A percentile compares a stretch with the other conserved stretches of the same genome.
These are phyloP conservation scores for Paracoccidioides lutzii DNA, from an alignment of 2,329 filamentous ascomycete species.

Conservation along the genomic window DNA sequence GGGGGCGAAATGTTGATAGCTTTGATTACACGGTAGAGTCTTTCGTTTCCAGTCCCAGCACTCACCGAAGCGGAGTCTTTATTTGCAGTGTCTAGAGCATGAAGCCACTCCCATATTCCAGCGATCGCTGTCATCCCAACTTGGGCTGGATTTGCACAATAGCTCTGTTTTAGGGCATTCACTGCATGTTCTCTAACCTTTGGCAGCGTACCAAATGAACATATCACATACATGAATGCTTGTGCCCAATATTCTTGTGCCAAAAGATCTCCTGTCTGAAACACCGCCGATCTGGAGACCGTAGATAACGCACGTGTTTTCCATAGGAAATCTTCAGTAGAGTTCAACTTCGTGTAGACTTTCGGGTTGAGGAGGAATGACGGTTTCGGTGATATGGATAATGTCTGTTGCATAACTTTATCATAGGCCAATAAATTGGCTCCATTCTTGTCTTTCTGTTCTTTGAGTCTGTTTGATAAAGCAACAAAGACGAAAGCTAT, in stretches of 20 bases:
- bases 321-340: constrained; percentile 68
- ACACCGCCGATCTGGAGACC: constrained; percentile 43
- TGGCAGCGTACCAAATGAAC: constrained; percentile 48
- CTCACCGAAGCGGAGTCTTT: constrained; percentile 61
- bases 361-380: constrained; percentile 77
- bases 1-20: constrained; percentile 27
- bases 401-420: constrained; percentile 48
- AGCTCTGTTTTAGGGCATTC: constrained; percentile 50
- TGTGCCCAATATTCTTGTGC: constrained; percentile 67
- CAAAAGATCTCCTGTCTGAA: constrained; percentile 33
- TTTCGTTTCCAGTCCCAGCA: constrained; percentile 50
- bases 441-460: constrained; percentile 44
- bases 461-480: constrained; percentile 43
- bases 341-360: constrained; percentile 66
- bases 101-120: constrained; percentile 71
- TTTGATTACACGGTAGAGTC: constrained; percentile 47
- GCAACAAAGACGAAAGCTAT: constrained; percentile 63
- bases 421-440: constrained; percentile 22
- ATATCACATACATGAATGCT: constrained; percentile 66
- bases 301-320: constrained; percentile 56
- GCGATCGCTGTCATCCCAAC: constrained; percentile 53
- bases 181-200: constrained; percentile 52
- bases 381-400: constrained; percentile 63
- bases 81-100: constrained; percentile 52
- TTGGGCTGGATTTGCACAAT: constrained; percentile 44